Evolutionary conservation across 768 basidiomycete species (phyloP), one percentile per base, ranked within the genome.

Genomic region (Rhodotorula paludigena): DNA sequence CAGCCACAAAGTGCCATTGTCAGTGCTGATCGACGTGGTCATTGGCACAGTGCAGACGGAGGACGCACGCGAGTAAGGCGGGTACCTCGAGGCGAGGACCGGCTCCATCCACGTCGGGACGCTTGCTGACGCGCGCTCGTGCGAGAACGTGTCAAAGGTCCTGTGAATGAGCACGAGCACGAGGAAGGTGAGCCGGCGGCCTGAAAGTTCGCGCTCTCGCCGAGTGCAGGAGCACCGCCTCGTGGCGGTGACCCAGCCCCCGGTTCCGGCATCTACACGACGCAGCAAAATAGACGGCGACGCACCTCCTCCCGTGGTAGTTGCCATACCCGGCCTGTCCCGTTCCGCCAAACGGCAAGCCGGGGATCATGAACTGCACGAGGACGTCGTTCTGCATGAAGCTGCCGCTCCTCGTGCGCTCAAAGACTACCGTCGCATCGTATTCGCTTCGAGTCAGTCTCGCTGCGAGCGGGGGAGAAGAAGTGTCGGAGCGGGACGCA

Each of bases 291-390:
- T 18, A 33, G 36, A 21, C 12, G 20, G n/a, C 6, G 18, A 38
- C 92, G 9, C 81, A 80, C 74, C 80, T 87, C 74, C 89, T 89
- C 42, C 89, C 87, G 7, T 86, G 85, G 74, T 88, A 75, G 39
- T 47, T 61, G 25, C 73, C 73, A 85, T 62, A 82, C 80, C 20
- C 90, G 86, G 64, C 81, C 8, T 82, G 79, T 4, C 89, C 89
- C 49, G 84, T 81, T 33, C 89, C 89, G 44, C 89, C 89, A 64
- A 90, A 87, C 12, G 89, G 88, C 41, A 89, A 75, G 18, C 85
- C 86, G 20, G 85, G 82, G 18, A 75, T 62, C 38, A 41, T 35
- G 61, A 66, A 58, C 60, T 68, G 87, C n/a, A 90, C 75, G 48
- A 89, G 57, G 0, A 81, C 81, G 60, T 92, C 90, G 71, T 92